Evolutionary conservation across 495 filamentous ascomycete genomes (phyloP).

Genomic region (Cetradonia linearis): DNA sequence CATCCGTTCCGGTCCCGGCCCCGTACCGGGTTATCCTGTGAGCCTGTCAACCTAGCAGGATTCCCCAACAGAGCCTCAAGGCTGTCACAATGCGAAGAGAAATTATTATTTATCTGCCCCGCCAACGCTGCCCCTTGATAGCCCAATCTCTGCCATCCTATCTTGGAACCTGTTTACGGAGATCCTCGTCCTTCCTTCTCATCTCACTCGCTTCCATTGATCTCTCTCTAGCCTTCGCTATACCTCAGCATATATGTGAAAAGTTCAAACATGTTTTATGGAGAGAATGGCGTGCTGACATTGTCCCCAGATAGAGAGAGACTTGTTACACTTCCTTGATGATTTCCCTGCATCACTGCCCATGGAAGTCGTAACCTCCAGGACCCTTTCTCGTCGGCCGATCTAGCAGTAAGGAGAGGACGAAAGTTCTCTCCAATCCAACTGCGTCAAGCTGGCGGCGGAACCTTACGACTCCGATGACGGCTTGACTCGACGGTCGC

Average conservation of each 20-base stretch:
- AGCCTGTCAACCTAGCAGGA: not conserved
- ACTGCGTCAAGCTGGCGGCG: conserved; percentile 26
- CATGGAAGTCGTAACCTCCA: conserved; percentile 8
- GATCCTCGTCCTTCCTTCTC: not conserved
- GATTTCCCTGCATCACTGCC: not conserved
- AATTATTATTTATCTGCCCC: conserved; percentile 1
- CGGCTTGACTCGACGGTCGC: conserved; percentile 28
- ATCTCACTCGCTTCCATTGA: not conserved
- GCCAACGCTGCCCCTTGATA: not conserved
- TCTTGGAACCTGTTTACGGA: not conserved
- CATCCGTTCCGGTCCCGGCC: not conserved
- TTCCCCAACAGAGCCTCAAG: not conserved
- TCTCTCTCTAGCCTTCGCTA: conserved; percentile 1
- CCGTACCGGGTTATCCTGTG: not conserved
- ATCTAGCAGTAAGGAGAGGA: conserved; percentile 20
- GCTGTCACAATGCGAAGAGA: not conserved
- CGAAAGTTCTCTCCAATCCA: conserved; percentile 19
- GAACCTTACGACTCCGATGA: conserved; percentile 40
- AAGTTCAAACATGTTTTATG: not conserved
- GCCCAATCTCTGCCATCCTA: not conserved
- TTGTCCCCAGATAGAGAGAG: conserved; percentile 4
- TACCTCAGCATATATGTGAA: not conserved
- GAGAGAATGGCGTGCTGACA: not conserved
- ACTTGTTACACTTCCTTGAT: not conserved
- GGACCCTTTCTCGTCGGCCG: conserved; percentile 3